Evolutionary conservation across 1,284 basidiomycete species (phyloP).

Genomic region (Heterobasidion irregulare): DNA sequence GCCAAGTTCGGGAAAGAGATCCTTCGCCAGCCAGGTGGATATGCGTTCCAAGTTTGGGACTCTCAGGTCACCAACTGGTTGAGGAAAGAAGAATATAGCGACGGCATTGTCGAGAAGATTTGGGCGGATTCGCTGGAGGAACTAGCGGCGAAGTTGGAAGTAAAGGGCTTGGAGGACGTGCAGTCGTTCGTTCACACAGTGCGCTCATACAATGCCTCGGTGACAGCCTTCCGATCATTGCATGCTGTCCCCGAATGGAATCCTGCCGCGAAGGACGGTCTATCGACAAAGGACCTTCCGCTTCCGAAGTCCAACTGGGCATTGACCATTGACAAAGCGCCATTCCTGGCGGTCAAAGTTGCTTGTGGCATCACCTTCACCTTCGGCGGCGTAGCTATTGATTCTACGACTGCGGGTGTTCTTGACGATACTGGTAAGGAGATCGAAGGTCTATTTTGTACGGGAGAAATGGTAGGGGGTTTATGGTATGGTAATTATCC

Average conservation of each 20-base stretch:
- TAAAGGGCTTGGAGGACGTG: conserved; percentile 36
- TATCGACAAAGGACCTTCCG: conserved; percentile 34
- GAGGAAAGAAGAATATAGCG: conserved; percentile 56
- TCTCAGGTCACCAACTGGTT: conserved; percentile 32
- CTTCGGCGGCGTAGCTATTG: conserved; percentile 56
- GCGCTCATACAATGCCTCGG: conserved; percentile 41
- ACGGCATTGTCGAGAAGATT: conserved; percentile 47
- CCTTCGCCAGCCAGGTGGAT: conserved; percentile 45
- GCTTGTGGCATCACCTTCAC: conserved; percentile 66
- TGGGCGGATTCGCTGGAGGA: conserved; percentile 38
- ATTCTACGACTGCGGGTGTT: conserved; percentile 44
- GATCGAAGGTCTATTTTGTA: conserved; percentile 50
- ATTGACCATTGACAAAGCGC: conserved; percentile 37
- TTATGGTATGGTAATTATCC: conserved; percentile 59
- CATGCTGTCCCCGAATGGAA: conserved; percentile 36
- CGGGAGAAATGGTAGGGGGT: conserved; percentile 61
- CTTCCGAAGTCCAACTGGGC: conserved; percentile 55
- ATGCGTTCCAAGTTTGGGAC: conserved; percentile 60
- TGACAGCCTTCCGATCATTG: conserved; percentile 27
- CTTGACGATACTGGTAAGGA: conserved; percentile 30
- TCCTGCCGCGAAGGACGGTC: conserved; percentile 53
- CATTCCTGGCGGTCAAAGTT: conserved; percentile 59
- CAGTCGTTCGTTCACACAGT: conserved; percentile 37
- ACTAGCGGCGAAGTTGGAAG: conserved; percentile 38
- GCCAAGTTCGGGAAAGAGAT: conserved; percentile 57